Evolutionary conservation across 805 yeast genomes (phyloP).

Genomic region (Wickerhamiella australiensis): DNA sequence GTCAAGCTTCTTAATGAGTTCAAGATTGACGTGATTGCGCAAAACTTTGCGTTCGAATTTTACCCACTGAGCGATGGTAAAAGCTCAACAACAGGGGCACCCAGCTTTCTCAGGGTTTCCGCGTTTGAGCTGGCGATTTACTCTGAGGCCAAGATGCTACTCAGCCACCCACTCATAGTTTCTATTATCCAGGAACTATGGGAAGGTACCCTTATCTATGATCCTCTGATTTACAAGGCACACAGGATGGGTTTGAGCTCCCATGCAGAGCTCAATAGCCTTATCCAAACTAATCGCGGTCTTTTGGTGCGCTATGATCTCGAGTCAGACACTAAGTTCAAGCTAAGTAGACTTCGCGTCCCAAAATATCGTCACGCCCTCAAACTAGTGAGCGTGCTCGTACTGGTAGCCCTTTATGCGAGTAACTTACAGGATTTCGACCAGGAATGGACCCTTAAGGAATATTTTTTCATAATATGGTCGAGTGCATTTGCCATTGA

Average conservation of each 20-base stretch:
- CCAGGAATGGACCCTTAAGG: slow-evolving; percentile 22
- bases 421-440: slow-evolving; percentile 20
- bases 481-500: slow-evolving; percentile 39
- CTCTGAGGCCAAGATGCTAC: slow-evolving; percentile 40
- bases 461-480: slow-evolving; percentile 35
- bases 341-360: slow-evolving; percentile 31
- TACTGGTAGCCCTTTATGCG: slow-evolving; percentile 27
- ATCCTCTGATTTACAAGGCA: slow-evolving; percentile 29
- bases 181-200: slow-evolving; percentile 39
- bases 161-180: slow-evolving; percentile 41
- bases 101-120: slow-evolving; percentile 31
- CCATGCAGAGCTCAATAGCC: slow-evolving; percentile 23
- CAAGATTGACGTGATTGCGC: slow-evolving; percentile 34
- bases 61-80: slow-evolving; percentile 35
- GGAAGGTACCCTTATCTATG: slow-evolving; percentile 39
- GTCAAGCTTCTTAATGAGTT: slow-evolving; percentile 37
- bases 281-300: slow-evolving; percentile 26
- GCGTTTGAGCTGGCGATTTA: slow-evolving; percentile 42
- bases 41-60: slow-evolving; percentile 35
- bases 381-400: slow-evolving; percentile 25
- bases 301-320: slow-evolving; percentile 28
- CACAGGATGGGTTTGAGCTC: slow-evolving; percentile 23
- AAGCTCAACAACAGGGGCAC: slow-evolving; percentile 18
- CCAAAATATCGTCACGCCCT: slow-evolving; percentile 30
- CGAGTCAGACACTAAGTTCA: slow-evolving; percentile 28